These are phyloP conservation scores for Trichoderma atroviride DNA, from an alignment of 2,329 filamentous ascomycete species.

Conservation along the genomic window DNA sequence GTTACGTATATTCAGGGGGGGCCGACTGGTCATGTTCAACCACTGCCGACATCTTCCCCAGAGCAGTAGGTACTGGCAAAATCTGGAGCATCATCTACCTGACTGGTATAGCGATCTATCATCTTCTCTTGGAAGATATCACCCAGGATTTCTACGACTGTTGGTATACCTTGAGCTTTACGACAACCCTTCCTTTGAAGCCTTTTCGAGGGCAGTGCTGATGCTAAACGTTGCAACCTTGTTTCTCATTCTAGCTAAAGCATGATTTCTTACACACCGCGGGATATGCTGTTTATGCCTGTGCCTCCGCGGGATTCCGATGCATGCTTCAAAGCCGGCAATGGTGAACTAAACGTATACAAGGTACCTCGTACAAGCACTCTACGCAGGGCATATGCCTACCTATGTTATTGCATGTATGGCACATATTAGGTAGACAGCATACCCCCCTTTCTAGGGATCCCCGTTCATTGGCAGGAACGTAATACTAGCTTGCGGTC, in stretches of 20 bases:
- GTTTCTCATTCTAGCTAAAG: neutral
- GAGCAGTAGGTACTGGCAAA: neutral
- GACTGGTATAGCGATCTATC: neutral
- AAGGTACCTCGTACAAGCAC: neutral
- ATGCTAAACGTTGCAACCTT: neutral
- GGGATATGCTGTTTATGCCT: neutral
- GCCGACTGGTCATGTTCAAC: neutral
- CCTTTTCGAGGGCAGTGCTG: neutral
- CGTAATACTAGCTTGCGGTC: neutral
- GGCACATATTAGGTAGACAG: neutral
- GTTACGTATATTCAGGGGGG: neutral
- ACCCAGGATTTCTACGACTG: neutral
- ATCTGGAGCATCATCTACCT: neutral
- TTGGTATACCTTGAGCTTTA: neutral
- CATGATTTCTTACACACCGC: neutral
- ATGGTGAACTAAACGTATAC: neutral
- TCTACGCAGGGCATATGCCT: neutral
- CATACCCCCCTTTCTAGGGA: neutral
- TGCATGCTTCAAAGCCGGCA: neutral
- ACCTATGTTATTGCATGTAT: neutral
- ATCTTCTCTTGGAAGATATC: neutral
- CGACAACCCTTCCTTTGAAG: neutral
- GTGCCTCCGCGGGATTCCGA: neutral
- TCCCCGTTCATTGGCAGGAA: neutral
- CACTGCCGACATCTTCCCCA: neutral